Evolutionary conservation across 768 basidiomycete genomes (phyloP), one percentile per base, ranked within the genome.

Genomic region (Rhodotorula paludigena): DNA sequence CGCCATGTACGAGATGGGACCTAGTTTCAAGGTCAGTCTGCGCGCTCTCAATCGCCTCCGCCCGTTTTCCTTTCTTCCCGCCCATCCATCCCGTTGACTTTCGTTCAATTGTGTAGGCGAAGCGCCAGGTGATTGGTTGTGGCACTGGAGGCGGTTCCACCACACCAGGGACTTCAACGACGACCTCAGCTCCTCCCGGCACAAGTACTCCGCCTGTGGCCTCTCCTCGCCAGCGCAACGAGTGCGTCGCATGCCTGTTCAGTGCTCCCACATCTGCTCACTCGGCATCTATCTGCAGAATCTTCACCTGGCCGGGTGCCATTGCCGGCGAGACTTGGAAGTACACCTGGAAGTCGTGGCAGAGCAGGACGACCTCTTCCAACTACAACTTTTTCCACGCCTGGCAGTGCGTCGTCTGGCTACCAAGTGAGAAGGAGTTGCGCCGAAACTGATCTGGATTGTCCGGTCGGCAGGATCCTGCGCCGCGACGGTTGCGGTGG

Each of bases 231-330:
- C 60, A 62, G 53, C 61, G 61, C 12, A 61, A 61, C 59, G 53
- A 61, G 60, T 51, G 49, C 30, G 47, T 48, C 44, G 7, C 48
- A 4, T 32, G 30, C 1, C 39, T 5, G 39, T 28, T 28, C 41
- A 30, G 39, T 53, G 18, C 12, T 23, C n/a, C 12, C n/a, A 23
- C 15, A 15, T 5, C 20, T 36, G 33, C 35, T 38, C 11, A 54
- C 44, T 8, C 54, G 44, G 42, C 53, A 35, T 14, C 44, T 55
- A 16, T 5, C 56, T 3, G 39, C 52, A 36, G 35, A 23, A 60
- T 68, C 41, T 32, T 63, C 16, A 68, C 57, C 3, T 68, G 67
- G 67, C 67, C 67, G 0, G 67, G 67, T 8, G 62, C 67, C 1
- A 25, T 30, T 1, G 61, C 67, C 0, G 67, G 62, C 0, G 5